These are phyloP conservation scores for Fusarium musae DNA, from an alignment of 2,329 filamentous ascomycete genomes.

Conservation along the genomic window DNA sequence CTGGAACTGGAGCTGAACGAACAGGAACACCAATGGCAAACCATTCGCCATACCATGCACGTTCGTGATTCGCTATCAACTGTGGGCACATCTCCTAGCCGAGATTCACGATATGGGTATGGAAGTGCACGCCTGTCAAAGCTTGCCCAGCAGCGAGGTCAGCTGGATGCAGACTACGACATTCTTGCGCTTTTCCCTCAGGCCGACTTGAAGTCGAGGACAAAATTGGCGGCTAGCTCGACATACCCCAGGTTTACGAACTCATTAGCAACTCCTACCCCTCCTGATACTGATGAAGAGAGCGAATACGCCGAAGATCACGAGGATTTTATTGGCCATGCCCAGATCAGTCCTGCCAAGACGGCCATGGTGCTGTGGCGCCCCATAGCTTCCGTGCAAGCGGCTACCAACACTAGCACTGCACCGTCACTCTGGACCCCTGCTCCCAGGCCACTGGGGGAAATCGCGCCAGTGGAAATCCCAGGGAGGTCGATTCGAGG, in stretches of 20 bases:
- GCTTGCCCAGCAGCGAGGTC: slow-evolving; percentile 29
- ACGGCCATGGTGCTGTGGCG: slow-evolving; percentile 35
- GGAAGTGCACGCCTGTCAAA: slow-evolving; percentile 27
- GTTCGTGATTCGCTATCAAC: slow-evolving; percentile 63
- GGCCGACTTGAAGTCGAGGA: slow-evolving; percentile 21
- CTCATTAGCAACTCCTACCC: slow-evolving; percentile 53
- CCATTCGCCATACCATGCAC: slow-evolving; percentile 62
- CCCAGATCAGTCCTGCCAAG: slow-evolving; percentile 27
- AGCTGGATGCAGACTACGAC: slow-evolving; percentile 29
- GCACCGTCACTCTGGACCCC: slow-evolving; percentile 41
- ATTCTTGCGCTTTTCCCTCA: slow-evolving; percentile 27
- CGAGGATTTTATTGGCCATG: slow-evolving; percentile 27
- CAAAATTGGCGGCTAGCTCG: slow-evolving; percentile 22
- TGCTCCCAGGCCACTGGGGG: slow-evolving; percentile 18
- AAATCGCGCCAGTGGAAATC: slow-evolving; percentile 16
- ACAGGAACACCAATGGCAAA: slow-evolving; percentile 69
- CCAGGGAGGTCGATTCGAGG: slow-evolving; percentile 8
- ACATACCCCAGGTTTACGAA: slow-evolving; percentile 29
- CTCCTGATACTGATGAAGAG: slow-evolving; percentile 63
- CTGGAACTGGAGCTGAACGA: slow-evolving; percentile 71
- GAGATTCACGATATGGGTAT: slow-evolving; percentile 38
- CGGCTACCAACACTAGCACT: slow-evolving; percentile 2
- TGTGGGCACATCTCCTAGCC: slow-evolving; percentile 47
- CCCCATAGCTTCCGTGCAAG: slow-evolving; percentile 29
- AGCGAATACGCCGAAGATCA: slow-evolving; percentile 47